Percentiles rank a stretch among this genome's conserved stretches.
Conservation (phyloP, 257 asterid genomes). For the Solanum rostratum region DNA sequence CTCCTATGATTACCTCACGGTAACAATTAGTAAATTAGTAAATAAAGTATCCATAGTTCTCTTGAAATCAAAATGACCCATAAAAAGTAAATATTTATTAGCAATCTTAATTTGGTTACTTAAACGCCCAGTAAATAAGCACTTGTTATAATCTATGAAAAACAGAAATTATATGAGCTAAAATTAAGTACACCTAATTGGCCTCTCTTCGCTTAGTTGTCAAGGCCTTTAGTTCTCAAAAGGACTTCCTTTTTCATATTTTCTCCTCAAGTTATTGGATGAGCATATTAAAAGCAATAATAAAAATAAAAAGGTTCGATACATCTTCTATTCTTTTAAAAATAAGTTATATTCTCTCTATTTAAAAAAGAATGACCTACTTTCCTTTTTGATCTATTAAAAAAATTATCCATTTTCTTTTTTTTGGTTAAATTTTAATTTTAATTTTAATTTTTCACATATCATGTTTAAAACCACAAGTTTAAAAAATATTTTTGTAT, state of each 20-base stretch:
- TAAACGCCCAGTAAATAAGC: not conserved
- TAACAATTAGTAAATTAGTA: too few relatives aligned
- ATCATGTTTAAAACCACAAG: too few relatives aligned
- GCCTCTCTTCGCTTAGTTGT: not conserved
- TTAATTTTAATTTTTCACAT: too few relatives aligned
- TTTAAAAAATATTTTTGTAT: too few relatives aligned
- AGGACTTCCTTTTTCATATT: not conserved
- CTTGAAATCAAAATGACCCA: not conserved
- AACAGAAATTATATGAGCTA: too few relatives aligned
- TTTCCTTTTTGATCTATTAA: too few relatives aligned
- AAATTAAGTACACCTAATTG: not conserved
- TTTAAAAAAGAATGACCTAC: too few relatives aligned
- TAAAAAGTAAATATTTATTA: not conserved
- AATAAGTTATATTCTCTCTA: not conserved
- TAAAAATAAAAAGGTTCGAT: not conserved
- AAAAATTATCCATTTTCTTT: too few relatives aligned
- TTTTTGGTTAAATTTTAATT: too few relatives aligned
- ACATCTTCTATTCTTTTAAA: not conserved
- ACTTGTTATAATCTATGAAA: not conserved
- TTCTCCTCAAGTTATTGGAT: not conserved
- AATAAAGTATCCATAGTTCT: too few relatives aligned
- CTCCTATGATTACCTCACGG: slow-evolving; percentile 1
- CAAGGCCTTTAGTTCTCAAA: not conserved
- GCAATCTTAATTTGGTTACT: not conserved
- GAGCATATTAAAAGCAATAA: not conserved